phyloP scores from a whole-genome alignment of 805 yeast genomes.

The Wickerhamiella alocasiicola region DNA sequence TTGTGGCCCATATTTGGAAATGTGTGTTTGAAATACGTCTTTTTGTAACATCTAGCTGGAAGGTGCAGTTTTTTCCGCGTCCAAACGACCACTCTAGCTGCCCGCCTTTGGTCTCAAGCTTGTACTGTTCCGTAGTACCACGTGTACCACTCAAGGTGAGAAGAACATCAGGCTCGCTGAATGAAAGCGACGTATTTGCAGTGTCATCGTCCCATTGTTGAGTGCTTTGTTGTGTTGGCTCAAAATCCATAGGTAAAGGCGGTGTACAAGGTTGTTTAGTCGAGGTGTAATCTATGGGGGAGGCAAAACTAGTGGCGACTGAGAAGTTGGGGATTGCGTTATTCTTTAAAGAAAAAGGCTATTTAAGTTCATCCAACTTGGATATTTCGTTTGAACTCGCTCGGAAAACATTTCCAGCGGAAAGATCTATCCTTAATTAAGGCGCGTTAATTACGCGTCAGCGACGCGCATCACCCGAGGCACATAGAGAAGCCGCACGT shows the following conservation, averaged over 20 bases:
- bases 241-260: constrained; percentile 3
- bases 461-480: too few relatives aligned
- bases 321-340: too few relatives aligned
- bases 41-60: constrained; percentile 46
- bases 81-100: constrained; percentile 57
- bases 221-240: constrained; percentile 7
- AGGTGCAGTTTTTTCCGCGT: constrained; percentile 53
- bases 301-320: too few relatives aligned
- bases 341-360: too few relatives aligned
- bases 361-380: too few relatives aligned
- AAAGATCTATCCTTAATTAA: too few relatives aligned
- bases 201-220: constrained; percentile 5
- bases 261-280: too few relatives aligned
- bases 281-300: too few relatives aligned
- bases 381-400: too few relatives aligned
- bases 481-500: too few relatives aligned
- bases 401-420: too few relatives aligned
- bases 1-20: constrained; percentile 55
- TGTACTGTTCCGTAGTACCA: constrained; percentile 5
- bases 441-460: too few relatives aligned
- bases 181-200: not conserved
- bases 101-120: not conserved
- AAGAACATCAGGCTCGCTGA: constrained; percentile 4
- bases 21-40: constrained; percentile 60
- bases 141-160: constrained; percentile 4